Conservation (phyloP, 331 rosid species). For the Rosa hybrid region DNA sequence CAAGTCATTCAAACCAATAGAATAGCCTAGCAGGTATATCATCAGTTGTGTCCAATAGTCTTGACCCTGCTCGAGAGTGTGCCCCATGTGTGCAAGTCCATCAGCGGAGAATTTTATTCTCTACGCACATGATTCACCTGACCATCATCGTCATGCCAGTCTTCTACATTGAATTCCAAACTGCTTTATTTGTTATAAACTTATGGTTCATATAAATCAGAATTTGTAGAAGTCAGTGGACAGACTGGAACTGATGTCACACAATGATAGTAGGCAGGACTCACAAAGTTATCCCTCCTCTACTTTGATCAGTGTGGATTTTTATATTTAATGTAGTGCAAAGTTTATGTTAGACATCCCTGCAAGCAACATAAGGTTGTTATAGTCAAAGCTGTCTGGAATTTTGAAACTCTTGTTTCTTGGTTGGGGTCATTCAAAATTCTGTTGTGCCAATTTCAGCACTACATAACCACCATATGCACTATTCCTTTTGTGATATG, state of each 20-base stretch:
- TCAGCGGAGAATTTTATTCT: not conserved
- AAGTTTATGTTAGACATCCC: not conserved
- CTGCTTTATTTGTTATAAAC: not conserved
- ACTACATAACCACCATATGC: not conserved
- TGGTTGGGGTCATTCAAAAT: not conserved
- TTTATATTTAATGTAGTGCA: not conserved
- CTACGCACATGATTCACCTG: not conserved
- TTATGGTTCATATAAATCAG: not conserved
- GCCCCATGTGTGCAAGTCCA: not conserved
- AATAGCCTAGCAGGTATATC: too few relatives aligned
- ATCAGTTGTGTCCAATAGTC: too few relatives aligned
- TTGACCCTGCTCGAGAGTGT: too few relatives aligned
- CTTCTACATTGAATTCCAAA: too few relatives aligned
- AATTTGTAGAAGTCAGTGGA: not conserved
- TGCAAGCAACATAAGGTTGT: not conserved
- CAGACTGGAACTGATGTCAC: not conserved
- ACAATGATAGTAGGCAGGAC: not conserved
- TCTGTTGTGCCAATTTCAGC: not conserved
- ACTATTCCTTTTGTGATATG: too few relatives aligned
- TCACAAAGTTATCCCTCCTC: not conserved
- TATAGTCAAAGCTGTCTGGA: conserved; percentile 3
- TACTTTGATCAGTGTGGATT: not conserved
- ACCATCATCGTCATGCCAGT: not conserved
- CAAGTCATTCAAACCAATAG: too few relatives aligned
- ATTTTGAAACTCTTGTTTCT: not conserved